Conservation (phyloP, 208 protist genomes). For the Blastocrithidia nonstop region DNA sequence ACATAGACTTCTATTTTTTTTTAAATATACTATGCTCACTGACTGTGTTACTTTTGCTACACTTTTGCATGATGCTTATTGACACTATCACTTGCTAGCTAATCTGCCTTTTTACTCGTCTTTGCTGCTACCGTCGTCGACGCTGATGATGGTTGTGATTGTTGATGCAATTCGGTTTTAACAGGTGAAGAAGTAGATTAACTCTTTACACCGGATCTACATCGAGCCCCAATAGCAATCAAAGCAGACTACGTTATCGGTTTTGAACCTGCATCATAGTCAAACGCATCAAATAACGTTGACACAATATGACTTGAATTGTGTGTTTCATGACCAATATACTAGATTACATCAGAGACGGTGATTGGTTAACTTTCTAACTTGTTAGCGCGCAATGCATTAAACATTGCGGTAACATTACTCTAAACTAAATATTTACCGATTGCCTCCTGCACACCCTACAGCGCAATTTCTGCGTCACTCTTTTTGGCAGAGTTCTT, state of each 20-base stretch:
- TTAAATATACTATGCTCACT: too few relatives aligned
- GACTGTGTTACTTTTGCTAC: too few relatives aligned
- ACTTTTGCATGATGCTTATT: slow-evolving; percentile 2
- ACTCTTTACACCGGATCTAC: slow-evolving; percentile 26
- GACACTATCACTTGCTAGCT: neutral
- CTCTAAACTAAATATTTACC: slow-evolving; percentile 65
- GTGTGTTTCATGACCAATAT: slow-evolving; percentile 67
- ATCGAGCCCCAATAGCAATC: slow-evolving; percentile 69
- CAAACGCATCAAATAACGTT: slow-evolving; percentile 79
- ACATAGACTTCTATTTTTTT: too few relatives aligned
- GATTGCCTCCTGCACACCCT: slow-evolving; percentile 42
- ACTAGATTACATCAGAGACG: slow-evolving; percentile 73
- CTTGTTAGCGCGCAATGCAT: slow-evolving; percentile 59
- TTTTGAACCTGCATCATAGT: slow-evolving; percentile 69
- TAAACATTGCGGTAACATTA: slow-evolving; percentile 68
- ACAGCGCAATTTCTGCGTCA: slow-evolving; percentile 53
- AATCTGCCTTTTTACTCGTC: neutral
- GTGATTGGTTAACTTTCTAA: slow-evolving; percentile 56
- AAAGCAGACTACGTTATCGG: slow-evolving; percentile 63
- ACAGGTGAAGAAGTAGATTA: slow-evolving; percentile 4
- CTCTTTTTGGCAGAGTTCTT: slow-evolving; percentile 60
- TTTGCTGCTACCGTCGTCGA: neutral
- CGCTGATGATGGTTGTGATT: neutral
- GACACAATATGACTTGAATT: slow-evolving; percentile 80
- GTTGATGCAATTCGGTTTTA: slow-evolving; percentile 9